phyloP scores from a whole-genome alignment of 352 stramenopile species.

The Plasmopara halstedii region DNA sequence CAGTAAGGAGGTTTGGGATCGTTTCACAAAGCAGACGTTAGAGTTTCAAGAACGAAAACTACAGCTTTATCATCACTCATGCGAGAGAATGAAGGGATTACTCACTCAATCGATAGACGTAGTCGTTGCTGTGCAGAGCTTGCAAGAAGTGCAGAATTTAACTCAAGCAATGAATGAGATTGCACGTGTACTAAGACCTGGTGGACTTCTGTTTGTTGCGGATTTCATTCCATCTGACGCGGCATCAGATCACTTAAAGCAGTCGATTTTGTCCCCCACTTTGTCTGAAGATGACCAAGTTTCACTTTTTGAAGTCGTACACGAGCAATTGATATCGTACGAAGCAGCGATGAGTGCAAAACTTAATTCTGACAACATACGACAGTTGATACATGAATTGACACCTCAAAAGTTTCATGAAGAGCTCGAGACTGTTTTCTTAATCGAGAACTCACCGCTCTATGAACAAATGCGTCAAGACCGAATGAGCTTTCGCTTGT shows the following conservation, averaged over 20 bases:
- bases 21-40: conserved; percentile 30
- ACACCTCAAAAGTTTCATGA: conserved; percentile 38
- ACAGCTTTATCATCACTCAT: conserved; percentile 55
- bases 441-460: conserved; percentile 35
- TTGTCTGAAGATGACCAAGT: conserved; percentile 21
- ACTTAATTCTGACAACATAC: conserved; percentile 23
- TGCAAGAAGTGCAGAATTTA: conserved; percentile 58
- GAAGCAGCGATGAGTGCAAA: conserved; percentile 38
- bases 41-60: conserved; percentile 33
- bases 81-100: conserved; percentile 51
- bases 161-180: conserved; percentile 38
- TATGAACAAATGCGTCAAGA: conserved; percentile 41
- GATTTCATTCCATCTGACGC: conserved; percentile 57
- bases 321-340: conserved; percentile 39
- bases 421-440: conserved; percentile 51
- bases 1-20: conserved; percentile 55
- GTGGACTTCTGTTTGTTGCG: conserved; percentile 50
- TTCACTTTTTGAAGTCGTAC: conserved; percentile 34
- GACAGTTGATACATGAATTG: conserved; percentile 31
- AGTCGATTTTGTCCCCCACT: conserved; percentile 30
- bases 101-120: conserved; percentile 48
- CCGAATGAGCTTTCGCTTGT: conserved; percentile 42
- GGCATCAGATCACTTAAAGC: conserved; percentile 27
- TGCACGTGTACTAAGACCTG: conserved; percentile 49
- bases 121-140: conserved; percentile 43